Conservation (phyloP, 768 basidiomycete genomes). For the Strobilomyces dryophilus region DNA sequence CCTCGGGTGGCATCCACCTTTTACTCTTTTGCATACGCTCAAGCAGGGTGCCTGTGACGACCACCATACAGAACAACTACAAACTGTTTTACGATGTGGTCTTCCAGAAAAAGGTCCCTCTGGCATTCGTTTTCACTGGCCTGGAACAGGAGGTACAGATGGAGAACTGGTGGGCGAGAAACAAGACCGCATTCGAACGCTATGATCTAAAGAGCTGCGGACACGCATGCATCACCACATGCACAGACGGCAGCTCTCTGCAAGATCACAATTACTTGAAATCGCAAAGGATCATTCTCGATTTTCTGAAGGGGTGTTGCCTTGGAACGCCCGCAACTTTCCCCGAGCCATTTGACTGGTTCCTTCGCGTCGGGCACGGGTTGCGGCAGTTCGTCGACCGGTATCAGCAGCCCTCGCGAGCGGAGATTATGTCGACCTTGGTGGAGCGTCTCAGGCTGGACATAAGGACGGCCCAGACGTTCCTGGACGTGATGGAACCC, state of each 20-base stretch:
- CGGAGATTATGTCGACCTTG: neutral
- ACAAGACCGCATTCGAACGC: conserved; percentile 2
- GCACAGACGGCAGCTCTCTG: neutral
- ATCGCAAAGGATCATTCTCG: conserved; percentile 10
- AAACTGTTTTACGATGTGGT: conserved; percentile 33
- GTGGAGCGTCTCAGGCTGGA: neutral
- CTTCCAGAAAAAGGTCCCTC: conserved; percentile 32
- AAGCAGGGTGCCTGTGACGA: conserved; percentile 22
- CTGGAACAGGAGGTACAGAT: neutral
- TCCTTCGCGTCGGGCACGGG: neutral
- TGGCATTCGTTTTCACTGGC: conserved; percentile 33
- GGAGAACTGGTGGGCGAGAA: conserved; percentile 4
- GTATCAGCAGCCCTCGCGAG: neutral
- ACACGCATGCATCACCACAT: conserved; percentile 20
- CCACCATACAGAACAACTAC: conserved; percentile 31
- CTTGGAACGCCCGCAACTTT: neutral
- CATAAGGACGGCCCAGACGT: neutral
- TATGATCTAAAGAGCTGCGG: conserved; percentile 9
- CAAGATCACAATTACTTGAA: conserved; percentile 8
- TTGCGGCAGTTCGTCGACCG: neutral
- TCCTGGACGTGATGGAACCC: neutral
- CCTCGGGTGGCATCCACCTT: conserved; percentile 14
- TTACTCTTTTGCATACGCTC: conserved; percentile 36
- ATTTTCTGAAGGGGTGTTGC: conserved; percentile 1
- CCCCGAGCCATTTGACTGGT: neutral